phyloP scores from a whole-genome alignment of 164 flowering plant genomes.

The Aristolochia fimbriata region DNA sequence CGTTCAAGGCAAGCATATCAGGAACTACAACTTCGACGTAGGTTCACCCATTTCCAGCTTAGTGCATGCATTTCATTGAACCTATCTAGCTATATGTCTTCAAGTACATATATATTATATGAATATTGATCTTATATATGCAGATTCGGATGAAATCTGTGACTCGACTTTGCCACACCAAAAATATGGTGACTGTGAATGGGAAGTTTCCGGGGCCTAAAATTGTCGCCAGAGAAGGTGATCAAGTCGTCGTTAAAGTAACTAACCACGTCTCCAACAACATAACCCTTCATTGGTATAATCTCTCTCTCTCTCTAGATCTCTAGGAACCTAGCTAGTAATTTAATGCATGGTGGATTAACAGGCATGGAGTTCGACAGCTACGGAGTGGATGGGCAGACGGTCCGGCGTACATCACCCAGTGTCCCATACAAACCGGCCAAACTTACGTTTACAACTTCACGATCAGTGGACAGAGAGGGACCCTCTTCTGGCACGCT shows the following conservation, averaged over 20 bases:
- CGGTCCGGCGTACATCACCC: constrained; percentile 47
- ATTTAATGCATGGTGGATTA: neutral
- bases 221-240: constrained; percentile 37
- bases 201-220: constrained; percentile 44
- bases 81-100: no score
- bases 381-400: constrained; percentile 43
- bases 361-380: constrained; percentile 46
- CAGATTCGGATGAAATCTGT: constrained; percentile 28
- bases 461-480: constrained; percentile 42
- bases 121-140: neutral
- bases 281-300: constrained; percentile 36
- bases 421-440: constrained; percentile 44
- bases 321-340: no score
- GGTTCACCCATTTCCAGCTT: neutral
- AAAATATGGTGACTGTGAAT: constrained; percentile 29
- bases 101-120: no score
- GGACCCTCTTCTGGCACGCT: constrained; percentile 45
- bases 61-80: neutral
- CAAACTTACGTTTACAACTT: constrained; percentile 41
- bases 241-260: constrained; percentile 33
- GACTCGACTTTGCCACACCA: constrained; percentile 33
- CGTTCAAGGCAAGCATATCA: constrained; percentile 9
- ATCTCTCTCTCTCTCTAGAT: neutral
- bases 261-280: constrained; percentile 28
- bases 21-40: constrained; percentile 40